Evolutionary conservation across 192 early-diverging fungal species (phyloP).

Genomic region (Ambispora gerdemannii): DNA sequence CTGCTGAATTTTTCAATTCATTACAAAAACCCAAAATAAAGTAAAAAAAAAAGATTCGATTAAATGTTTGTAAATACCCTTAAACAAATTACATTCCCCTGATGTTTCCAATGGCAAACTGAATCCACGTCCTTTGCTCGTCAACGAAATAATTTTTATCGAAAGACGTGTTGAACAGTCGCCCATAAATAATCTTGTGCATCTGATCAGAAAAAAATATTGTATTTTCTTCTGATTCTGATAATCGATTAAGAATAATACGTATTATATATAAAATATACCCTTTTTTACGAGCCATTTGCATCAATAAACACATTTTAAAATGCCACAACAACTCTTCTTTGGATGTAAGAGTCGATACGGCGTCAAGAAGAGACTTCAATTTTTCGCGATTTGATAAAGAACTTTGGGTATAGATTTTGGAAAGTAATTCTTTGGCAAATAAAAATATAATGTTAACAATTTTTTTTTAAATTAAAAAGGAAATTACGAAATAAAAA

Average conservation of each 20-base stretch:
- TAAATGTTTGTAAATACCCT: constrained; percentile 31
- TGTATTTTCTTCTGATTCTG: background rate
- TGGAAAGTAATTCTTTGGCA: constrained; percentile 4
- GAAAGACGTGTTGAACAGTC: constrained; percentile 80
- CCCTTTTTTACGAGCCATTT: constrained; percentile 49
- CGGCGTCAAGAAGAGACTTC: constrained; percentile 47
- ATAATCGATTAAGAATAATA: constrained; percentile 16
- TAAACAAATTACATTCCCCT: constrained; percentile 52
- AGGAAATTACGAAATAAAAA: background rate
- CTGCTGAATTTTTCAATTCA: too few species aligned
- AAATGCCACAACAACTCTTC: constrained; percentile 69
- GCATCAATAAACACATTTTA: constrained; percentile 54
- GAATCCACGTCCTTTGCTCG: constrained; percentile 84
- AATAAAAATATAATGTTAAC: too few species aligned
- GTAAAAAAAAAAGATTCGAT: background rate
- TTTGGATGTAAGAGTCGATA: constrained; percentile 61
- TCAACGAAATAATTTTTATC: constrained; percentile 68
- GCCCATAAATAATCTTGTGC: constrained; percentile 65
- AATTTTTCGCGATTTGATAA: constrained; percentile 44
- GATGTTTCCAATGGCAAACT: constrained; percentile 74
- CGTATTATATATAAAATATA: too few species aligned
- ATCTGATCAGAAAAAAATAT: constrained; percentile 36
- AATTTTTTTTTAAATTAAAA: too few species aligned
- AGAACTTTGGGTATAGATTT: background rate
- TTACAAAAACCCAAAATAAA: too few species aligned